These are phyloP conservation scores for Phytophthora fragariaefolia DNA, from an alignment of 352 stramenopile genomes.

Conservation along the genomic window DNA sequence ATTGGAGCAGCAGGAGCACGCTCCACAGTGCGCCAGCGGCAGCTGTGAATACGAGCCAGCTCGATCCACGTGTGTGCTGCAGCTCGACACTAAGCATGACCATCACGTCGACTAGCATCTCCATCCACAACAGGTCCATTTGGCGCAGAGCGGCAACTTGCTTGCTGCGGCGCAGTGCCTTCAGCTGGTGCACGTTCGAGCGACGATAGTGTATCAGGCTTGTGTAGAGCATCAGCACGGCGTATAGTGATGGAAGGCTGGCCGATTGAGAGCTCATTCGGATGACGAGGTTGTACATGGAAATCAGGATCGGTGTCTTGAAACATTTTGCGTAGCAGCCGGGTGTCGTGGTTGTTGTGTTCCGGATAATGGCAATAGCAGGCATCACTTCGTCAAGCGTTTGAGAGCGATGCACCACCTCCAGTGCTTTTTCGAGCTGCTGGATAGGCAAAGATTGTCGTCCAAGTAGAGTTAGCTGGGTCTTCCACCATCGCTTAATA, in stretches of 20 bases:
- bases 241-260: not conserved
- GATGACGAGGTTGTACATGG: constrained; percentile 3
- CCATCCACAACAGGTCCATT: constrained; percentile 1
- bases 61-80: not conserved
- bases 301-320: not conserved
- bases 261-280: not conserved
- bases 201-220: not conserved
- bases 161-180: not conserved
- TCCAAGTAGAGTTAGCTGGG: not conserved
- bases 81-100: not conserved
- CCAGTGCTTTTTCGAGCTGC: not conserved
- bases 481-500: not conserved
- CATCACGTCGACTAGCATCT: not conserved
- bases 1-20: not conserved
- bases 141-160: not conserved
- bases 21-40: not conserved
- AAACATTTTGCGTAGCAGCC: not conserved
- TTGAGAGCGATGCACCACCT: not conserved
- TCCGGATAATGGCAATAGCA: not conserved
- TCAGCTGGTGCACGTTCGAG: not conserved
- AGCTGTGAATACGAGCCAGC: not conserved
- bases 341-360: not conserved
- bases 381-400: not conserved
- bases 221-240: not conserved
- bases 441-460: not conserved